These are phyloP conservation scores for Citrullus mucosospermus DNA, from an alignment of 306 rosid genomes.

Conservation along the genomic window DNA sequence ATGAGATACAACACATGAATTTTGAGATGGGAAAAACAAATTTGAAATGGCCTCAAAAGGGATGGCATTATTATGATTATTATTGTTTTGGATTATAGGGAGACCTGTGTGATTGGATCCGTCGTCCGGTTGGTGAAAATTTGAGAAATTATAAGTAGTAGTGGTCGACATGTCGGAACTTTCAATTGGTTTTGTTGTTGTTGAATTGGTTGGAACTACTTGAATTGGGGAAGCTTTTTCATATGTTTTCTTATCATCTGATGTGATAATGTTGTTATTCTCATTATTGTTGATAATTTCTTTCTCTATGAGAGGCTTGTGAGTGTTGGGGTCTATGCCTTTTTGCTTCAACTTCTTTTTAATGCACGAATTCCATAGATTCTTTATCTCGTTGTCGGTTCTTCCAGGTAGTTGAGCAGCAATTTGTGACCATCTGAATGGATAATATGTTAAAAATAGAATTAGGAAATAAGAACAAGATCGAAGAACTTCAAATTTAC, in stretches of 20 bases:
- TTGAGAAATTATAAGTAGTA: constrained; percentile 32
- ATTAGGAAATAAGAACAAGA: not conserved
- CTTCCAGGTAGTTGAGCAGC: constrained; percentile 91
- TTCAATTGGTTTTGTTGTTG: not conserved
- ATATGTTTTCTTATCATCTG: constrained; percentile 15
- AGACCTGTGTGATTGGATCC: constrained; percentile 22
- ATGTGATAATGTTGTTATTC: constrained; percentile 1
- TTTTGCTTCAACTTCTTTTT: constrained; percentile 86
- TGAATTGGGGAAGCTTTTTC: constrained; percentile 24
- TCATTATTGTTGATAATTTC: constrained; percentile 3
- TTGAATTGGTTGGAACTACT: not conserved
- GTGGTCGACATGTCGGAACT: constrained; percentile 12
- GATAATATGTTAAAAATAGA: not conserved
- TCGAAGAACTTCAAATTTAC: not conserved
- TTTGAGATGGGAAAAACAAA: constrained; percentile 30
- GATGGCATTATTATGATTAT: not conserved
- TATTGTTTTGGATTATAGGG: constrained; percentile 21
- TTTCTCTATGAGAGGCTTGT: constrained; percentile 33
- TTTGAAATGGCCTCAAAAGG: constrained; percentile 21
- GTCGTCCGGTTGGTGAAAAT: constrained; percentile 21
- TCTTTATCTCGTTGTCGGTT: constrained; percentile 89
- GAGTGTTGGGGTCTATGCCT: constrained; percentile 92
- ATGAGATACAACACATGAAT: constrained; percentile 23
- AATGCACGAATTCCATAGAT: constrained; percentile 79
- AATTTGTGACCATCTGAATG: constrained; percentile 80